Evolutionary conservation across 2,329 filamentous ascomycete species (phyloP).

Genomic region (Annulohypoxylon truncatum): DNA sequence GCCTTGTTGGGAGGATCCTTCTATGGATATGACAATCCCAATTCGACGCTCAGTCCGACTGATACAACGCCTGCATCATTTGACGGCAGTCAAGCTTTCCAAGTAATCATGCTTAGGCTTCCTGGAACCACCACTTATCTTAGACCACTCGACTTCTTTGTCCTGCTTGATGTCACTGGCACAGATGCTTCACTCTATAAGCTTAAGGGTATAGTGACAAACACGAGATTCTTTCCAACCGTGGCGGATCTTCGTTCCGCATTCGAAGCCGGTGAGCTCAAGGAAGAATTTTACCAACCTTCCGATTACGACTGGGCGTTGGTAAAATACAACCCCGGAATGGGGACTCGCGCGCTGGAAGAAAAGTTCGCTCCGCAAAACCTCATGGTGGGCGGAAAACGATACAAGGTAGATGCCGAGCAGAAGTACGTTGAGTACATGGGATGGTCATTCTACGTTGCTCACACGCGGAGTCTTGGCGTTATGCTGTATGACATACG

Average conservation of each 20-base stretch:
- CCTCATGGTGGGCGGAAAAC: slow-evolving; percentile 54
- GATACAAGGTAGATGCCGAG: slow-evolving; percentile 57
- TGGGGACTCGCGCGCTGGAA: slow-evolving; percentile 51
- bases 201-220: slow-evolving; percentile 58
- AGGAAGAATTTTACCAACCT: slow-evolving; percentile 51
- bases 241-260: slow-evolving; percentile 52
- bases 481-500: slow-evolving; percentile 62
- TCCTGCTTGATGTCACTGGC: slow-evolving; percentile 57
- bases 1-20: slow-evolving; percentile 53
- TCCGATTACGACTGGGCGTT: slow-evolving; percentile 51
- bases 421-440: slow-evolving; percentile 64
- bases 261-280: slow-evolving; percentile 54
- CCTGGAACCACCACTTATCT: slow-evolving; percentile 55
- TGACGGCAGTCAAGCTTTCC: slow-evolving; percentile 55
- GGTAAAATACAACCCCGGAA: slow-evolving; percentile 49
- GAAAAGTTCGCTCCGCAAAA: slow-evolving; percentile 52
- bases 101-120: slow-evolving; percentile 57
- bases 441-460: slow-evolving; percentile 64
- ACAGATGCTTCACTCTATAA: slow-evolving; percentile 57
- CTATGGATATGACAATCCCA: slow-evolving; percentile 48
- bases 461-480: slow-evolving; percentile 57
- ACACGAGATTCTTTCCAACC: slow-evolving; percentile 53
- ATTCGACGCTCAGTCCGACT: slow-evolving; percentile 50
- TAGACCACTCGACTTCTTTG: slow-evolving; percentile 59
- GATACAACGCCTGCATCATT: slow-evolving; percentile 53